Percentiles rank a stretch among this genome's conserved stretches.
phyloP scores from a whole-genome alignment of 2,329 filamentous ascomycete species.

The Aspergillus ochraceus region DNA sequence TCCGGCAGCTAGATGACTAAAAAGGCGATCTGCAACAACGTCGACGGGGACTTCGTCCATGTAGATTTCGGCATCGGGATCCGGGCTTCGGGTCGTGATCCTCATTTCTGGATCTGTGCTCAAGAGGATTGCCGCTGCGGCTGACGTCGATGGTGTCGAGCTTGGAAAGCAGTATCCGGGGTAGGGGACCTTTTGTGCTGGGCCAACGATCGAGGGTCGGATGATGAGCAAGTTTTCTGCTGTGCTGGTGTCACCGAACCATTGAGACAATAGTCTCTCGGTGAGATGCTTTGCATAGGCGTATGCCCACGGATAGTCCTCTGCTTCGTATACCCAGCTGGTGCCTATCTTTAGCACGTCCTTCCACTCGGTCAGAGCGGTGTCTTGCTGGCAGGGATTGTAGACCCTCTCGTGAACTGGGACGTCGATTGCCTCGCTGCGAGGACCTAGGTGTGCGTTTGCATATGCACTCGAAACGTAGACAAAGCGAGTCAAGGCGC shows the following conservation, averaged over 20 bases:
- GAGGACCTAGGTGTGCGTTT: constrained; percentile 12
- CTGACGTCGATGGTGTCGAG: constrained; percentile 19
- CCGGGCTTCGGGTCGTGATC: constrained; percentile 18
- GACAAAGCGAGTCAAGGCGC: constrained; percentile 13
- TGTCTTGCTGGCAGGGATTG: not conserved
- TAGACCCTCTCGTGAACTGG: constrained; percentile 15
- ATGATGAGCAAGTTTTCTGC: constrained; percentile 13
- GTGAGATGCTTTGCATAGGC: constrained; percentile 17
- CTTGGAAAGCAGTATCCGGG: constrained; percentile 20
- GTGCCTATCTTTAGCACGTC: constrained; percentile 2
- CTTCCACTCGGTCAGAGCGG: not conserved
- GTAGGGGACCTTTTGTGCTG: constrained; percentile 22
- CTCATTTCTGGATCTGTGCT: not conserved
- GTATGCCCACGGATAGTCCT: constrained; percentile 14
- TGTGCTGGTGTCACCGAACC: not conserved
- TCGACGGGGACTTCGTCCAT: constrained; percentile 28
- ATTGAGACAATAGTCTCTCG: constrained; percentile 5
- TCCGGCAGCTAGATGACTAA: not conserved
- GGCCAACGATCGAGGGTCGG: constrained; percentile 24
- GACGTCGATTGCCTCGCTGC: constrained; percentile 1
- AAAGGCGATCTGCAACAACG: constrained; percentile 23
- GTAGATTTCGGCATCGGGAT: constrained; percentile 19
- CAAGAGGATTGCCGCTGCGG: constrained; percentile 4
- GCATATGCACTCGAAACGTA: constrained; percentile 19
- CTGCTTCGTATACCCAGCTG: constrained; percentile 1